Percentiles rank a stretch among this genome's conserved stretches.
phyloP scores from a whole-genome alignment of 2,329 filamentous ascomycete genomes.

The Talaromyces sp. region DNA sequence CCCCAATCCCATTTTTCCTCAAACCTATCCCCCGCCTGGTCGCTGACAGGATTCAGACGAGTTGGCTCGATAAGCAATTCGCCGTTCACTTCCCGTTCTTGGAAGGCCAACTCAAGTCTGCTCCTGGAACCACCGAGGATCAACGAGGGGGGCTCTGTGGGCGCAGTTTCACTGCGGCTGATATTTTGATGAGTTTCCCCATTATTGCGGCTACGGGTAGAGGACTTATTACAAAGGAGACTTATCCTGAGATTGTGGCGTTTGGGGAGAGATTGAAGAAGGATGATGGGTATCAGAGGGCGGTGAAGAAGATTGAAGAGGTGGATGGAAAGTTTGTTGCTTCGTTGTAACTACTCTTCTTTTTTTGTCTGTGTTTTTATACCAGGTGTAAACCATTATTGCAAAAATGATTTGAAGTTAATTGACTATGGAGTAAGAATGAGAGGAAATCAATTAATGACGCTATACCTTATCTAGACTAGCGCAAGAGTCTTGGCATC shows the following conservation, averaged over 20 bases:
- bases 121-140: slow-evolving; percentile 27
- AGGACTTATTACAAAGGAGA: slow-evolving; percentile 32
- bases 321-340: slow-evolving; percentile 31
- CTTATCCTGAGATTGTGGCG: slow-evolving; percentile 36
- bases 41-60: slow-evolving; percentile 42
- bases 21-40: slow-evolving; percentile 57
- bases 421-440: too few relatives aligned
- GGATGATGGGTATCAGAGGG: slow-evolving; percentile 38
- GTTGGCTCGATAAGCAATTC: slow-evolving; percentile 41
- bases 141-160: slow-evolving; percentile 39
- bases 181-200: slow-evolving; percentile 49
- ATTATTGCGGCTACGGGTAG: slow-evolving; percentile 36
- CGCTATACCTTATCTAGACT: neutral
- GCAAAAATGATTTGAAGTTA: too few relatives aligned
- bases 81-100: slow-evolving; percentile 43
- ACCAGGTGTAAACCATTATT: too few relatives aligned
- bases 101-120: slow-evolving; percentile 43
- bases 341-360: neutral
- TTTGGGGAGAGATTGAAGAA: slow-evolving; percentile 37
- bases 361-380: neutral
- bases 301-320: slow-evolving; percentile 40
- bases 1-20: slow-evolving; percentile 62
- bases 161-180: slow-evolving; percentile 41
- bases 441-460: too few relatives aligned
- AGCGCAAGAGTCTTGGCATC: neutral